A percentile compares a stretch with the other conserved stretches of the same genome.
Evolutionary conservation across 1,284 basidiomycete species (phyloP).

Genomic region (Bondarzewia mesenterica): DNA sequence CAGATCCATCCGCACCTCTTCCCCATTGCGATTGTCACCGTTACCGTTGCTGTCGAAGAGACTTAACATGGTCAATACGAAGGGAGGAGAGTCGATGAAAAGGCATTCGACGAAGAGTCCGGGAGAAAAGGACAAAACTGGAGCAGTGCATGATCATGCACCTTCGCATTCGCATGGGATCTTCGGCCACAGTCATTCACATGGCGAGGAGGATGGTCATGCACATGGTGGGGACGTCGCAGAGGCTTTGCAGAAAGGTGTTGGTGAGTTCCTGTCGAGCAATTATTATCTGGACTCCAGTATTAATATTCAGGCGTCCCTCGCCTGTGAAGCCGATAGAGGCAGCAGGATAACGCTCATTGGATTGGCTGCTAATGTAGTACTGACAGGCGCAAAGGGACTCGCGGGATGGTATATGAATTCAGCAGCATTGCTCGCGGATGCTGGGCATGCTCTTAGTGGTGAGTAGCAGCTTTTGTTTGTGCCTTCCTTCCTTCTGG

Average conservation of each 20-base stretch:
- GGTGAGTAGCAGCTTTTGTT: constrained; percentile 35
- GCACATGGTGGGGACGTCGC: constrained; percentile 63
- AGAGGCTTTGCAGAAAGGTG: constrained; percentile 51
- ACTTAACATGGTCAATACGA: neutral
- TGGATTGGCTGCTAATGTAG: constrained; percentile 83
- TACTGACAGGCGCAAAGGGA: constrained; percentile 79
- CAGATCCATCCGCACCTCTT: neutral
- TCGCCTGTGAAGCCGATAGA: constrained; percentile 49
- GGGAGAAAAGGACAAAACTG: constrained; percentile 17
- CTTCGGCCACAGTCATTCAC: constrained; percentile 59
- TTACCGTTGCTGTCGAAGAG: neutral
- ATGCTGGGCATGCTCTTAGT: constrained; percentile 91
- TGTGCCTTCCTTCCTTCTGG: neutral
- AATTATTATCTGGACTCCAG: constrained; percentile 5
- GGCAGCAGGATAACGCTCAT: constrained; percentile 81
- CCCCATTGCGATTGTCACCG: neutral
- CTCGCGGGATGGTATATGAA: constrained; percentile 82
- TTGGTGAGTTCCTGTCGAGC: constrained; percentile 41
- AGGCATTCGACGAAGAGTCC: constrained; percentile 13
- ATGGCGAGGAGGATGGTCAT: constrained; percentile 59
- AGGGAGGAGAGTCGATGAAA: constrained; percentile 2
- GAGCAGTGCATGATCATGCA: constrained; percentile 28
- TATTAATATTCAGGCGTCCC: constrained; percentile 1
- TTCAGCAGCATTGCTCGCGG: constrained; percentile 87
- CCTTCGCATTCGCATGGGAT: constrained; percentile 51